Conservation (phyloP, 2,329 filamentous ascomycete species). For the Ophiostoma sp. region DNA sequence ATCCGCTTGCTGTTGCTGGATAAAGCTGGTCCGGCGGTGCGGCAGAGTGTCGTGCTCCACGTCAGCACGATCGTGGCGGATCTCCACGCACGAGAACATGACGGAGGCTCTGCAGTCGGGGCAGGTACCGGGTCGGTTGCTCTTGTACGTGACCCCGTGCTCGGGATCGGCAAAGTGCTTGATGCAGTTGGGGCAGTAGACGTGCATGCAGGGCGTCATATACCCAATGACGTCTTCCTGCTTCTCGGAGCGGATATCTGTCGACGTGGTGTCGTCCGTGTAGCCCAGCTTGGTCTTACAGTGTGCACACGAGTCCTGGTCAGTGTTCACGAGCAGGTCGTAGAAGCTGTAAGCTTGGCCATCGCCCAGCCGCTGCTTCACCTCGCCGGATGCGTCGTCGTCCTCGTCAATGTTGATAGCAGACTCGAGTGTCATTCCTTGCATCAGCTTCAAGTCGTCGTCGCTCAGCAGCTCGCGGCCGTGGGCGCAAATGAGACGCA, state of each 20-base stretch:
- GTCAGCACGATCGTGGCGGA: constrained; percentile 63
- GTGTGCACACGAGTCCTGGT: constrained; percentile 69
- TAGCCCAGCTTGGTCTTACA: constrained; percentile 67
- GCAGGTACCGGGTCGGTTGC: constrained; percentile 57
- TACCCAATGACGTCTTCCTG: constrained; percentile 69
- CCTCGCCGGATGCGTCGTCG: constrained; percentile 50
- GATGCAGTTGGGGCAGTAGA: constrained; percentile 77
- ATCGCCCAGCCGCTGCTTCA: constrained; percentile 59
- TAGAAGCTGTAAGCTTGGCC: constrained; percentile 84
- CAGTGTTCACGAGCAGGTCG: constrained; percentile 78
- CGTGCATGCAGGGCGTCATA: constrained; percentile 85
- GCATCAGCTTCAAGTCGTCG: constrained; percentile 75
- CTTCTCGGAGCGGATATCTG: constrained; percentile 56
- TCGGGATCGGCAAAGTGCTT: constrained; percentile 57
- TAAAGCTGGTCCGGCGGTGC: constrained; percentile 34
- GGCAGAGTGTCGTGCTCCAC: constrained; percentile 57
- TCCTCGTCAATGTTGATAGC: constrained; percentile 89
- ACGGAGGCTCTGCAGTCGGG: constrained; percentile 67
- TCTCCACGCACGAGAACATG: constrained; percentile 63
- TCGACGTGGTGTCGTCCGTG: constrained; percentile 39
- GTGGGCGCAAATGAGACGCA: constrained; percentile 89
- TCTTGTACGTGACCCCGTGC: constrained; percentile 42
- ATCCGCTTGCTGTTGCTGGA: neutral
- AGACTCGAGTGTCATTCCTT: constrained; percentile 78
- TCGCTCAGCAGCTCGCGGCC: constrained; percentile 87